phyloP scores from a whole-genome alignment of 305 asterid genomes.

The Plantago coronopus region DNA sequence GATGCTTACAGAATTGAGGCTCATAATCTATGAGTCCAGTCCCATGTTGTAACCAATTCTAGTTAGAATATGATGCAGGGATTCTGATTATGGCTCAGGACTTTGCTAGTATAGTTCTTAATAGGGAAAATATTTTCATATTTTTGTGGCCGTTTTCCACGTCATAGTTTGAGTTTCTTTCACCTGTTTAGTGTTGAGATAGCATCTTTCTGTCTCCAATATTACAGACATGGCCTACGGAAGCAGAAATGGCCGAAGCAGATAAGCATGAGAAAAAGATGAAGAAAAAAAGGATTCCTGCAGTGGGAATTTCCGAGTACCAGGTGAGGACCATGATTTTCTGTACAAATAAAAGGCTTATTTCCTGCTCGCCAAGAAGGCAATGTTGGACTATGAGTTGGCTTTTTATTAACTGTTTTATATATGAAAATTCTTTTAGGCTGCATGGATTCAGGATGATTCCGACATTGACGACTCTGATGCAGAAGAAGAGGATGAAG shows the following conservation, averaged over 20 bases:
- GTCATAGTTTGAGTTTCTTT: not conserved
- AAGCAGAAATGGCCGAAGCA: slow-evolving; percentile 94
- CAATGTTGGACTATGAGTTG: slow-evolving; percentile 6
- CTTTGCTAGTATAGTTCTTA: not conserved
- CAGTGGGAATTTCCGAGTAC: slow-evolving; percentile 86
- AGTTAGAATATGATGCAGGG: not conserved
- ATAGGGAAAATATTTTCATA: not conserved
- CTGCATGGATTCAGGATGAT: slow-evolving; percentile 92
- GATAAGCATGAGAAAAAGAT: slow-evolving; percentile 47
- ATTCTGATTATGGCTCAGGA: not conserved
- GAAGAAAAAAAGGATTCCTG: slow-evolving; percentile 63
- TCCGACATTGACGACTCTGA: slow-evolving; percentile 60
- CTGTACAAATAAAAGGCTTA: not conserved
- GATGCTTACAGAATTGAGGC: not conserved
- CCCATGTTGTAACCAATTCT: not conserved
- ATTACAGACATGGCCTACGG: slow-evolving; percentile 96
- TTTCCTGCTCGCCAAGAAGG: not conserved
- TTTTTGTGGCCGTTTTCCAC: not conserved
- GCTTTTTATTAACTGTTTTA: slow-evolving; percentile 10
- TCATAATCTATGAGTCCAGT: not conserved
- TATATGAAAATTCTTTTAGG: slow-evolving; percentile 41
- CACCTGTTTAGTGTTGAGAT: slow-evolving; percentile 6
- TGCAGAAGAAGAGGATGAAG: slow-evolving; percentile 61
- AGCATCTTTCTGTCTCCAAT: slow-evolving; percentile 19
- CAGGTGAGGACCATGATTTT: slow-evolving; percentile 47